These are phyloP conservation scores for Neurospora sublineolata DNA, from an alignment of 495 filamentous ascomycete species.

Conservation along the genomic window DNA sequence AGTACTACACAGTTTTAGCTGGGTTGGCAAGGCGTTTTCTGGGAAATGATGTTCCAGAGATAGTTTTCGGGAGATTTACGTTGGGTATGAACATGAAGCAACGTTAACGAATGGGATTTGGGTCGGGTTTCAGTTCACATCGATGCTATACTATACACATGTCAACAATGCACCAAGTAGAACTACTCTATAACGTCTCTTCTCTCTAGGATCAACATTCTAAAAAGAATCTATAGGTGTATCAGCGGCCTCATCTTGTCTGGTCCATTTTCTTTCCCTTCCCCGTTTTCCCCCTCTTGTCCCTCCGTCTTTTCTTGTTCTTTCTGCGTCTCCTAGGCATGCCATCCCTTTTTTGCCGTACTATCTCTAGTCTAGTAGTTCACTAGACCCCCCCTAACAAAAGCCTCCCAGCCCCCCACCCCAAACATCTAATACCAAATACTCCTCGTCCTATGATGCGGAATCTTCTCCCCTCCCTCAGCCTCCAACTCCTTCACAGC, in stretches of 20 bases:
- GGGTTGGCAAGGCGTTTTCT: not conserved
- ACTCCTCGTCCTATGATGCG: constrained; percentile 87
- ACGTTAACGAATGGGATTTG: not conserved
- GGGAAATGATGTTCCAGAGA: not conserved
- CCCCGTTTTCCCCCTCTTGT: not conserved
- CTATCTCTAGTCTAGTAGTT: not conserved
- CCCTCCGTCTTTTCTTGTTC: not conserved
- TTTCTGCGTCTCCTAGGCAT: not conserved
- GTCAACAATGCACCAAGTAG: too few species aligned
- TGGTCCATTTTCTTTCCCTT: not conserved
- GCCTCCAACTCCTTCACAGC: constrained; percentile 72
- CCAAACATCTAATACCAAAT: constrained; percentile 70
- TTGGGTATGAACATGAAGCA: not conserved
- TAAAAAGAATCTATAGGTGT: not conserved
- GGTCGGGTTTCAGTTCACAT: not conserved
- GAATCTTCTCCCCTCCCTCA: constrained; percentile 49
- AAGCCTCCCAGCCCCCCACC: not conserved
- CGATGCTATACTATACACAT: not conserved
- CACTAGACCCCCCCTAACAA: too few species aligned
- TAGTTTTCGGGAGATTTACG: not conserved
- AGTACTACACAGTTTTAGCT: not conserved
- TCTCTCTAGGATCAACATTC: not conserved
- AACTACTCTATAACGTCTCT: not conserved
- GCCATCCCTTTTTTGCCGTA: not conserved
- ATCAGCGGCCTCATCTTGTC: not conserved